phyloP scores from a whole-genome alignment of 75 land plant species.

The Isoetes taiwanensis region DNA sequence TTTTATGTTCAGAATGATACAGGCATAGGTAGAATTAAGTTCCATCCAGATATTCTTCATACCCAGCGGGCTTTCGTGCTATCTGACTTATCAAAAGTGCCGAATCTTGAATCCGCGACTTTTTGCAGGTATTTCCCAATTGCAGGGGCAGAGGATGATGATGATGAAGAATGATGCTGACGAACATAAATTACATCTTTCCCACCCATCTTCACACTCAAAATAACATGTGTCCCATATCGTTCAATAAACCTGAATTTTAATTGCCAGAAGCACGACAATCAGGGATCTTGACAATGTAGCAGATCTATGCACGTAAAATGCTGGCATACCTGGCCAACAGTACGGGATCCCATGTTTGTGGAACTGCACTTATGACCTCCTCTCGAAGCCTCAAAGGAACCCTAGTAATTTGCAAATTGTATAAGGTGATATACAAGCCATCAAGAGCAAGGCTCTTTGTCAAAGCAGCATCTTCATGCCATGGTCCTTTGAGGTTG shows the following conservation, averaged over 20 bases:
- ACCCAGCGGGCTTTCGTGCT: background rate
- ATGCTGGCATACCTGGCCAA: constrained; percentile 51
- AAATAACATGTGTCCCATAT: constrained; percentile 12
- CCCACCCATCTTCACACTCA: constrained; percentile 7
- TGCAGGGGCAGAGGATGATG: no score
- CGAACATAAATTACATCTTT: constrained; percentile 9
- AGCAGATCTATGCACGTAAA: background rate
- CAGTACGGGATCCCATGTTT: constrained; percentile 46
- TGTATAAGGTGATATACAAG: constrained; percentile 44
- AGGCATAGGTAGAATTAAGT: no score
- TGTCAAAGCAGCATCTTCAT: constrained; percentile 46
- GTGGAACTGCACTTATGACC: constrained; percentile 54
- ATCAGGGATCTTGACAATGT: background rate
- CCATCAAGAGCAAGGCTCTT: constrained; percentile 72
- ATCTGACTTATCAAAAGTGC: background rate
- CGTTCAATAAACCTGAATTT: constrained; percentile 11
- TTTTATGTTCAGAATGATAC: no score
- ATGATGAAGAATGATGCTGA: constrained; percentile 7
- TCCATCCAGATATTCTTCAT: background rate
- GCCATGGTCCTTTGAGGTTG: constrained; percentile 49
- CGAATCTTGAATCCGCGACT: no score
- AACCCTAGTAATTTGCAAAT: constrained; percentile 41
- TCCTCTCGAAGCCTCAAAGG: constrained; percentile 39
- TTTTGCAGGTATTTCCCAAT: no score
- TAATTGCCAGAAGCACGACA: background rate